phyloP scores from a whole-genome alignment of 768 basidiomycete species.

The Tylopilus subfusipes region DNA sequence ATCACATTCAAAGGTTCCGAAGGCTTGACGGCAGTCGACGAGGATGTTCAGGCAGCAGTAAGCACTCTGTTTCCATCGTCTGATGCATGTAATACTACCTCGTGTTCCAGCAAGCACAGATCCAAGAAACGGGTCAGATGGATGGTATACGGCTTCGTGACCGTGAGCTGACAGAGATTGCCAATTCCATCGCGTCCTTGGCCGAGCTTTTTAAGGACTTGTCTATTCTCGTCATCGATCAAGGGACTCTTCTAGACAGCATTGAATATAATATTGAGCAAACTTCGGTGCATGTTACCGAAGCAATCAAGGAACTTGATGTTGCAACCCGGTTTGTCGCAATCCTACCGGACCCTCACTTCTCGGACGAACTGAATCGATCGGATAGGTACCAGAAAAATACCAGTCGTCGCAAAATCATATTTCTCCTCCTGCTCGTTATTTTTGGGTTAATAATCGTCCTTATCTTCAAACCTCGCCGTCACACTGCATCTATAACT shows the following conservation, averaged over 20 bases:
- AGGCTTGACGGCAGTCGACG: conserved; percentile 79
- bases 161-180: conserved; percentile 83
- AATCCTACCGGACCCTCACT: background rate
- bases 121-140: conserved; percentile 36
- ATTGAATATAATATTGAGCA: conserved; percentile 98
- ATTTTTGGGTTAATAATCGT: conserved; percentile 86
- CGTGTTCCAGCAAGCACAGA: conserved; percentile 31
- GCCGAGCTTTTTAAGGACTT: conserved; percentile 98
- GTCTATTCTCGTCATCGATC: conserved; percentile 90
- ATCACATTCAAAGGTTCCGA: conserved; percentile 81
- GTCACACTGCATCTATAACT: conserved; percentile 37
- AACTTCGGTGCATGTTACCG: conserved; percentile 74
- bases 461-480: conserved; percentile 89
- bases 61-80: conserved; percentile 33
- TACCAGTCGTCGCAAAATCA: conserved; percentile 89
- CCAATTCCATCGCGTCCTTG: conserved; percentile 84
- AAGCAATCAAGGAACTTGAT: conserved; percentile 81
- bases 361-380: background rate
- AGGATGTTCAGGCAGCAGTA: conserved; percentile 85
- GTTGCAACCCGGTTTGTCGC: conserved; percentile 70
- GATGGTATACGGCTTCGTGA: conserved; percentile 47
- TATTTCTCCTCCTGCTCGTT: conserved; percentile 85
- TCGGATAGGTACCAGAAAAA: conserved; percentile 81
- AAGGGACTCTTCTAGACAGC: conserved; percentile 94
- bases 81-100: conserved; percentile 9